Base-by-base conservation (phyloP, 2,329 filamentous ascomycete species). In the Calycina herbarum region DNA sequence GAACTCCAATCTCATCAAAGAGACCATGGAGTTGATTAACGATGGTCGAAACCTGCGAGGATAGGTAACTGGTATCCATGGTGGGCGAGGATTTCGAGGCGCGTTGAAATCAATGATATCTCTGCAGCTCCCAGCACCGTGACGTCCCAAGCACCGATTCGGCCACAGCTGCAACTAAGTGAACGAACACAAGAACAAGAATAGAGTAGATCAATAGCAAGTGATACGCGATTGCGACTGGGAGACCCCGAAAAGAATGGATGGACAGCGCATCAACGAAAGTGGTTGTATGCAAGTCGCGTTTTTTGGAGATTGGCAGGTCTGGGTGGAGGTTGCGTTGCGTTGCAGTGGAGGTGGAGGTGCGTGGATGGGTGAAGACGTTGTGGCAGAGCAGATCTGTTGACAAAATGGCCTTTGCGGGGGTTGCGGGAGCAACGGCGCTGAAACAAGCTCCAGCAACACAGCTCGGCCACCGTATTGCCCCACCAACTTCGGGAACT, bases 1-100 rank as follows among this genome's bases (percentile, higher is more conserved):
- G 87, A n/a, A 99, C 91, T 66, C 95, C 95, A 75, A 99, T 99
- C 77, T 99, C 94, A 78, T 99, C 95, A 76, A 97, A 99, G 65
- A 98, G 86, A 70, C 91, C 91, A 79, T 98, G 94, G 67, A 99
- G 86, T 80, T 97, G 93, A 78, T 87, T 88, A 77, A 98, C 93
- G 76, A 97, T 97, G 74, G 87, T 93, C 72, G 93, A 95, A 80
- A 99, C 92, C 86, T 98, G 95, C 78, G 96, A 93, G 73, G 93
- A 91, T 76, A 98, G 84, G 79, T 96, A 96, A 78, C 91, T 92
- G 66, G 94, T 93, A 80, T 97, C 94, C 89, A 97, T 96, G 63
- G 67, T 70, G 68, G 29, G 59, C 31, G 62, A 33, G 27, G 4
- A 51, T 7, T 17, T 59, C n/a, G 59, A 67, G 38, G 60, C 65